These are phyloP conservation scores for Termitomyces sp. DNA, from an alignment of 768 basidiomycete species.

Conservation along the genomic window DNA sequence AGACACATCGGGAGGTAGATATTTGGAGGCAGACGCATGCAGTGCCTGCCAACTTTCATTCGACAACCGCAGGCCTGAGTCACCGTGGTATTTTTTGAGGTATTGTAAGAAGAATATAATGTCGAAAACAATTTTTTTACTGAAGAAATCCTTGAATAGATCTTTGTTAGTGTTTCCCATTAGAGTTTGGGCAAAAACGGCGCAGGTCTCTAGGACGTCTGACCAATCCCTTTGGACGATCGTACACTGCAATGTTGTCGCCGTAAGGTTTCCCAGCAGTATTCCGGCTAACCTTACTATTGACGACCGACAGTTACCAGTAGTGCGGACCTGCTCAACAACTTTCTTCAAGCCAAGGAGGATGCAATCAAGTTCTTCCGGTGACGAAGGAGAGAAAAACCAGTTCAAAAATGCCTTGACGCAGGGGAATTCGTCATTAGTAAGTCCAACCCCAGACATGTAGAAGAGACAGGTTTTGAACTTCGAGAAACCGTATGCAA, in stretches of 20 bases:
- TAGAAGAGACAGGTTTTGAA: not conserved
- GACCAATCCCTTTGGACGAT: not conserved
- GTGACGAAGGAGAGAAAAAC: not conserved
- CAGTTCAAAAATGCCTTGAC: not conserved
- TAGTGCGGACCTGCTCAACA: not conserved
- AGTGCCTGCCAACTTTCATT: not conserved
- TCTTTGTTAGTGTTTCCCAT: not conserved
- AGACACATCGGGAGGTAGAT: not conserved
- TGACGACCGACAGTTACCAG: not conserved
- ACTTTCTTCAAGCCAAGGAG: not conserved
- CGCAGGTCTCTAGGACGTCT: not conserved
- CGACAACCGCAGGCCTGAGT: not conserved
- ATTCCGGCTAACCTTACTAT: not conserved
- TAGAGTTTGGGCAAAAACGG: not conserved
- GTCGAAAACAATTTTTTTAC: not conserved
- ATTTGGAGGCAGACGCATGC: not conserved
- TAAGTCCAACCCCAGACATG: not conserved
- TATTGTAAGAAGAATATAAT: not conserved
- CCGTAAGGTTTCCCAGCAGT: not conserved
- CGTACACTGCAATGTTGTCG: not conserved
- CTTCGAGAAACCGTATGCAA: not conserved
- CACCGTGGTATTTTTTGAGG: not conserved
- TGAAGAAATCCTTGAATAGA: not conserved
- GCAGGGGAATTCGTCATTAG: not conserved
- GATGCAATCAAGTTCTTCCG: not conserved